Evolutionary conservation across 192 early-diverging fungal species (phyloP).

Genomic region (Pilaira anomala): DNA sequence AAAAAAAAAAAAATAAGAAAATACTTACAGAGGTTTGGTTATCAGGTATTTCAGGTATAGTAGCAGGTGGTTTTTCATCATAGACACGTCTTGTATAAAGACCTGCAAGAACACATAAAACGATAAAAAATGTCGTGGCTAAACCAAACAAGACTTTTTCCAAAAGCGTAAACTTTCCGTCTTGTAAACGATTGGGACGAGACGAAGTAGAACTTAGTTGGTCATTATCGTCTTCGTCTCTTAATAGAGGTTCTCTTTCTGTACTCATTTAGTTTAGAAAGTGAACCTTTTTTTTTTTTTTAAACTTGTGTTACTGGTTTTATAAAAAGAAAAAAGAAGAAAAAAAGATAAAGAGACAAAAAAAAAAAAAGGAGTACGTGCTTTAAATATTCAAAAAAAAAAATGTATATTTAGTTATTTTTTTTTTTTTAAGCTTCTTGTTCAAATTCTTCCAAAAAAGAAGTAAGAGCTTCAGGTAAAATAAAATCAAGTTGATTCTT

Average conservation of each 20-base stretch:
- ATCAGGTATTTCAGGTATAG: not conserved
- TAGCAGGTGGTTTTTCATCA: not conserved
- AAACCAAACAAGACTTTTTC: constrained; percentile 33
- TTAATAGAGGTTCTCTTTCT: constrained; percentile 27
- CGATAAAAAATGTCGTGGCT: constrained; percentile 21
- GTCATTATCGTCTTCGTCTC: constrained; percentile 7
- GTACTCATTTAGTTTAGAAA: constrained; percentile 8
- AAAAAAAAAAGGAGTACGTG: not conserved
- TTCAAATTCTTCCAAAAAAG: constrained; percentile 37
- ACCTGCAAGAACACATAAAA: constrained; percentile 34
- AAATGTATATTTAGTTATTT: not conserved
- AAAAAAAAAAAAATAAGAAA: constrained; percentile 1
- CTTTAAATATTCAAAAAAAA: not conserved
- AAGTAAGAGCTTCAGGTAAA: constrained; percentile 34
- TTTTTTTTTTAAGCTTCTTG: constrained; percentile 8
- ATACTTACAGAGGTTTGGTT: constrained; percentile 9
- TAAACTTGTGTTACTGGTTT: not conserved
- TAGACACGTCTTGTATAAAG: constrained; percentile 33
- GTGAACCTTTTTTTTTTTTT: not conserved
- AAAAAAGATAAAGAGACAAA: not conserved
- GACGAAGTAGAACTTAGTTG: not conserved
- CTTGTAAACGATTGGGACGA: not conserved
- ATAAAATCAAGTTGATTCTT: constrained; percentile 6
- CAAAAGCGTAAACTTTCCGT: constrained; percentile 34
- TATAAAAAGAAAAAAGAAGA: not conserved